Evolutionary conservation across 331 rosid species (phyloP).

Genomic region (Acacia concinna): DNA sequence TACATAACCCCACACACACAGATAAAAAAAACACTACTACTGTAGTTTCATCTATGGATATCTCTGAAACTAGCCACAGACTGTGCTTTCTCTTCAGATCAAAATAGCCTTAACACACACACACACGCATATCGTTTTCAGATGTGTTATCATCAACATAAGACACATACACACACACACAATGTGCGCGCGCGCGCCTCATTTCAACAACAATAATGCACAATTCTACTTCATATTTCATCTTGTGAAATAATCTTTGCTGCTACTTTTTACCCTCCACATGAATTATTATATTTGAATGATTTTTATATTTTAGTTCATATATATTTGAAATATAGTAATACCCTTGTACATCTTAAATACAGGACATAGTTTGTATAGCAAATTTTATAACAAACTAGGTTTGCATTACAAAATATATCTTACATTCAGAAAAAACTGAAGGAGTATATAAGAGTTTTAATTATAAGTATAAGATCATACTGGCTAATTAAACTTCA

Average conservation of each 20-base stretch:
- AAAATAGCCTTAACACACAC: background rate
- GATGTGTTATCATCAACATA: background rate
- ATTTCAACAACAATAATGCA: background rate
- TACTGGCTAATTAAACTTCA: background rate
- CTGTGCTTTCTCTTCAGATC: slow-evolving; percentile 8
- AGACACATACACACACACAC: background rate
- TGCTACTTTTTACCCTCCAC: background rate
- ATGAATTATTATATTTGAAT: background rate
- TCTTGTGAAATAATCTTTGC: background rate
- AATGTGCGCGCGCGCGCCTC: background rate
- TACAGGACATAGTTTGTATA: too few species aligned
- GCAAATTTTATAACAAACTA: too few species aligned
- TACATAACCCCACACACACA: background rate
- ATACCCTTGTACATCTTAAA: too few species aligned
- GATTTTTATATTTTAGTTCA: background rate
- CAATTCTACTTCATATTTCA: background rate
- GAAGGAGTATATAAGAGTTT: too few species aligned
- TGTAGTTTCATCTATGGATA: background rate
- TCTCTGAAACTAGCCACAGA: background rate
- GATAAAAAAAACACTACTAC: background rate
- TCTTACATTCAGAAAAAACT: too few species aligned
- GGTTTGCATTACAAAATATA: too few species aligned
- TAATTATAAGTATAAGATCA: background rate
- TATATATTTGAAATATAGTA: background rate
- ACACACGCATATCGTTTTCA: background rate